Conservation (phyloP, 2,329 filamentous ascomycete genomes). For the Microdochium nivale region DNA sequence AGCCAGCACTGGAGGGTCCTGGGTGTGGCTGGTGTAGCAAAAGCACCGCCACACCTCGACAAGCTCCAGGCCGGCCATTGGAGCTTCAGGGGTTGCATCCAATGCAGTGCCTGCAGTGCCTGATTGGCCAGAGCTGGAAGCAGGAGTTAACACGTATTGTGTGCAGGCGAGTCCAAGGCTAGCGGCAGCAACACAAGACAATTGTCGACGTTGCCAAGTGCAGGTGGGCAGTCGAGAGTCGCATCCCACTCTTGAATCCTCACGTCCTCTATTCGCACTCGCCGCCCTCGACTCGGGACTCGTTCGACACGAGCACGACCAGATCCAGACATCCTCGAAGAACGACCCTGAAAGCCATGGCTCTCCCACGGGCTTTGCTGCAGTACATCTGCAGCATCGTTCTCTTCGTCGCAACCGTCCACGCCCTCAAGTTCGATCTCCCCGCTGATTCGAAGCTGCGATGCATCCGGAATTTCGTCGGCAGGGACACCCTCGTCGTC, state of each 20-base stretch:
- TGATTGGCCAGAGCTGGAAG: not conserved
- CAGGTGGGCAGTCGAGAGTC: not conserved
- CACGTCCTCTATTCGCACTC: not conserved
- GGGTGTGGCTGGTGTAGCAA: not conserved
- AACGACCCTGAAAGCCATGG: constrained; percentile 29
- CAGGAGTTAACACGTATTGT: constrained; percentile 1
- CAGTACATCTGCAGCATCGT: constrained; percentile 50
- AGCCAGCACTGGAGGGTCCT: not conserved
- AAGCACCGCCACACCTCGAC: no score
- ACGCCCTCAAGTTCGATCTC: constrained; percentile 91
- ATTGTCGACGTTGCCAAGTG: not conserved
- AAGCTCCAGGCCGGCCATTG: not conserved
- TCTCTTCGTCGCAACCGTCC: constrained; percentile 42
- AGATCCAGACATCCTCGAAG: no score
- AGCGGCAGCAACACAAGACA: not conserved
- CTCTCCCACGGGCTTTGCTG: constrained; percentile 41
- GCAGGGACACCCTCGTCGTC: constrained; percentile 85
- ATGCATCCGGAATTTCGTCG: constrained; percentile 95
- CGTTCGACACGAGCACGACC: not conserved
- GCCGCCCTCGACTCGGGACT: not conserved
- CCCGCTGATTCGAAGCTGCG: constrained; percentile 66
- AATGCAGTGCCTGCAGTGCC: not conserved
- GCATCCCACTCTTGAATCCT: not conserved
- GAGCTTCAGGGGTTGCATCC: not conserved
- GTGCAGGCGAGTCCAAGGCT: not conserved